Evolutionary conservation across 1,284 basidiomycete genomes (phyloP).

Genomic region (Peniophora sp.): DNA sequence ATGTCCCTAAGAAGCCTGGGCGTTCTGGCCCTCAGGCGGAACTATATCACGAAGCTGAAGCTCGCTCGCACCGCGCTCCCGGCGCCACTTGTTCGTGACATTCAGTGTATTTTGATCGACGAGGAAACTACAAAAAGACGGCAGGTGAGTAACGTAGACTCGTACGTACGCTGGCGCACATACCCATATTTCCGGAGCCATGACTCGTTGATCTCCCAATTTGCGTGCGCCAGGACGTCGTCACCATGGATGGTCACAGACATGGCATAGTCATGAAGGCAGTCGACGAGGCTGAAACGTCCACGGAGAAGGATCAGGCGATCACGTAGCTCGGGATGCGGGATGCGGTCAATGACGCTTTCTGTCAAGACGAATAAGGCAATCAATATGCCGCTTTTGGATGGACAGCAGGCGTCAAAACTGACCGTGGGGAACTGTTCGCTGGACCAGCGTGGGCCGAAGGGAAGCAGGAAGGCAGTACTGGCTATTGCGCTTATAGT

Average conservation of each 20-base stretch:
- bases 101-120: slow-evolving; percentile 57
- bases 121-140: slow-evolving; percentile 46
- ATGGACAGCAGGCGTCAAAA: slow-evolving; percentile 10
- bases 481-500: slow-evolving; percentile 70
- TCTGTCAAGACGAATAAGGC: slow-evolving; percentile 33
- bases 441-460: slow-evolving; percentile 78
- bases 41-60: slow-evolving; percentile 48
- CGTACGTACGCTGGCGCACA: slow-evolving; percentile 20
- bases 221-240: slow-evolving; percentile 78
- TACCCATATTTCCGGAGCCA: slow-evolving; percentile 80
- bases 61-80: slow-evolving; percentile 65
- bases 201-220: slow-evolving; percentile 82
- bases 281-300: slow-evolving; percentile 71
- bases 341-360: slow-evolving; percentile 81
- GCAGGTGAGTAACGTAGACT: not conserved
- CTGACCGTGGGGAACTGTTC: slow-evolving; percentile 74
- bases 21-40: slow-evolving; percentile 28
- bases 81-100: slow-evolving; percentile 69
- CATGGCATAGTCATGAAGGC: slow-evolving; percentile 60
- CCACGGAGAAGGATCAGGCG: slow-evolving; percentile 81
- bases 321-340: slow-evolving; percentile 83
- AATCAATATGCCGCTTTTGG: slow-evolving; percentile 2
- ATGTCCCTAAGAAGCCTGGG: no score
- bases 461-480: slow-evolving; percentile 87
- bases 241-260: slow-evolving; percentile 76